Base-by-base conservation (phyloP, 768 basidiomycete genomes). In the Boletus insuetus region DNA sequence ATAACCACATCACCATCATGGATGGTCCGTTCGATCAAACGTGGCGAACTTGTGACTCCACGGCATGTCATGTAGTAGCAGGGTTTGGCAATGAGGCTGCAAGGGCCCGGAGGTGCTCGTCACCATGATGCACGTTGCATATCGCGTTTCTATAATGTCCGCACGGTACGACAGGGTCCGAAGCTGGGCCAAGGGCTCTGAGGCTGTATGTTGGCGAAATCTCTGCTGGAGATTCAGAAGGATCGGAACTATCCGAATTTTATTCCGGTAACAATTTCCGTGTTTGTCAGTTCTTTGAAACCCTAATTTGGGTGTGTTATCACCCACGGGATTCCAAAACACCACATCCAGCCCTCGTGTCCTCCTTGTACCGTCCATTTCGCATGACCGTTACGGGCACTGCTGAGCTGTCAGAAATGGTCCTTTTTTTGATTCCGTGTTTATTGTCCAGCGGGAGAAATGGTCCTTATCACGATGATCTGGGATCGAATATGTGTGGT, bases 21-120 rank as follows among this genome's bases (percentile, higher is more conserved):
- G 40, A 31, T 24, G 20, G 41, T 35, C 19, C 54, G 31, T 42
- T 58, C 49, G 51, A 64, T 60, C 31, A 22, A 49, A 58, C 53
- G 40, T 62, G 58, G 64, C 34, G 41, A 67, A 35, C 58, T 58
- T 39, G 58, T 64, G 51, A 53, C 48, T 34, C 45, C 48, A 55
- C 53, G 38, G 22, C 56, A 35, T 52, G 41, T 53, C 34, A 24
- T 45, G n/a, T 40, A 20, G 24, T 12, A 29, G 3, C 13, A 37
- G 49, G 60, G 41, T 45, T 37, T 37, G 13, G 51, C 20, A 59
- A 66, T 13, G 57, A 64, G 64, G 64, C 26, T 42, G 19, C 29
- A 29, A 1, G 44, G 31, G n/a, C n/a, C n/a, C n/a, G n/a, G n/a
- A n/a, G 22, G 38, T 11, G 14, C 53, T 32, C 47, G 42, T 54